phyloP scores from a whole-genome alignment of 805 yeast genomes.

The Yamadazyma tumulicola region DNA sequence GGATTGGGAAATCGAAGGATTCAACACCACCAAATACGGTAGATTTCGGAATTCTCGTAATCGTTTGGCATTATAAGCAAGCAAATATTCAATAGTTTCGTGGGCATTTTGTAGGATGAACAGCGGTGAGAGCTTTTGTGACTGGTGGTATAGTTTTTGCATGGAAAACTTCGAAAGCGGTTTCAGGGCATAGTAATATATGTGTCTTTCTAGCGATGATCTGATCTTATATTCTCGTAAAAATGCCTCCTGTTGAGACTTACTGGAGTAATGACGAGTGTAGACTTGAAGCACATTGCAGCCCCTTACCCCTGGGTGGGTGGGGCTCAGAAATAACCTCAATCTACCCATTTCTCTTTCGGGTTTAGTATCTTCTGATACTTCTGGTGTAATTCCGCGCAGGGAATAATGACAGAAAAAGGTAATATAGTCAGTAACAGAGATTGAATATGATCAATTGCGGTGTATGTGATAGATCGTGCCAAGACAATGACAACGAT shows the following conservation, averaged over 20 bases:
- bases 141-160: slow-evolving; percentile 44
- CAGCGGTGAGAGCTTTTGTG: slow-evolving; percentile 35
- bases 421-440: too few relatives aligned
- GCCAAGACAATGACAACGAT: slow-evolving; percentile 8
- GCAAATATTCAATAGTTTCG: slow-evolving; percentile 53
- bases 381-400: too few relatives aligned
- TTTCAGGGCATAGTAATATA: slow-evolving; percentile 52
- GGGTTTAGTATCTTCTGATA: too few relatives aligned
- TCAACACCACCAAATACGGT: slow-evolving; percentile 81
- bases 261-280: slow-evolving; percentile 3
- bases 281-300: too few relatives aligned
- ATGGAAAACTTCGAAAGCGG: slow-evolving; percentile 53
- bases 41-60: slow-evolving; percentile 64
- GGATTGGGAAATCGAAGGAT: slow-evolving; percentile 79
- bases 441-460: too few relatives aligned
- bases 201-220: slow-evolving; percentile 55
- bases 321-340: too few relatives aligned
- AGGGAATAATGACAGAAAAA: not conserved
- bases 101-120: slow-evolving; percentile 43
- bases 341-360: too few relatives aligned
- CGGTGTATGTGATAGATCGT: too few relatives aligned
- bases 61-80: slow-evolving; percentile 67
- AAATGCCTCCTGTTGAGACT: slow-evolving; percentile 32
- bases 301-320: too few relatives aligned
- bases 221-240: slow-evolving; percentile 54